Evolutionary conservation across 208 protist species (phyloP).

Genomic region (Acanthamoeba royreba): DNA sequence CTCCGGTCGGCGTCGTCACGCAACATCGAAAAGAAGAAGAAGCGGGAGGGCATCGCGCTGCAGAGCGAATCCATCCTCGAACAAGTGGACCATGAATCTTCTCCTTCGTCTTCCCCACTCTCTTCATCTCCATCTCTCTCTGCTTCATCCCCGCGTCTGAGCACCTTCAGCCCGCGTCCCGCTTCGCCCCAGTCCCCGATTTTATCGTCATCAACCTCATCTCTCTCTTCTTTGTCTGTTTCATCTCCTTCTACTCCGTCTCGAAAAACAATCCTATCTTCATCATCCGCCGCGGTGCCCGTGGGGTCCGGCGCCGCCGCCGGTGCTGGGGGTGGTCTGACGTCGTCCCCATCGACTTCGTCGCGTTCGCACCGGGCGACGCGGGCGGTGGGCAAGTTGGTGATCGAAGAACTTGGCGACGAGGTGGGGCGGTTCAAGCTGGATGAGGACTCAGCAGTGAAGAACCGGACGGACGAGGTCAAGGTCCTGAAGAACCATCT

Average conservation of each 20-base stretch:
- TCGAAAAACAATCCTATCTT: not conserved
- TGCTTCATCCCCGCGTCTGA: too few species aligned
- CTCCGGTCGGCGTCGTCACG: not conserved
- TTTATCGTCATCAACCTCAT: not conserved
- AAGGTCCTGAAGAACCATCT: not conserved
- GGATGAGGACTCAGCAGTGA: not conserved
- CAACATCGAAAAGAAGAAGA: not conserved
- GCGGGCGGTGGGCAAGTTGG: not conserved
- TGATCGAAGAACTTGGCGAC: not conserved
- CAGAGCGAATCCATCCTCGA: slow-evolving; percentile 17
- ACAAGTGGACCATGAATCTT: not conserved
- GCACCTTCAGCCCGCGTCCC: too few species aligned
- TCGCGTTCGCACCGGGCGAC: not conserved
- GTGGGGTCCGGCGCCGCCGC: not conserved
- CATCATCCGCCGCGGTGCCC: not conserved
- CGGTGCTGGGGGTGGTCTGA: too few species aligned
- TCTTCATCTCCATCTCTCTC: not conserved
- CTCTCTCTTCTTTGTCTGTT: not conserved
- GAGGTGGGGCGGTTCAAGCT: not conserved
- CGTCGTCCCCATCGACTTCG: not conserved
- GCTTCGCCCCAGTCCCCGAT: too few species aligned
- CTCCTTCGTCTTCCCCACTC: not conserved
- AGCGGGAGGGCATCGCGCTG: not conserved
- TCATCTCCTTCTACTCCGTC: not conserved
- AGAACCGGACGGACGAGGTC: not conserved